Evolutionary conservation across 352 stramenopile genomes (phyloP).

Genomic region (Aphanomyces euteiches): DNA sequence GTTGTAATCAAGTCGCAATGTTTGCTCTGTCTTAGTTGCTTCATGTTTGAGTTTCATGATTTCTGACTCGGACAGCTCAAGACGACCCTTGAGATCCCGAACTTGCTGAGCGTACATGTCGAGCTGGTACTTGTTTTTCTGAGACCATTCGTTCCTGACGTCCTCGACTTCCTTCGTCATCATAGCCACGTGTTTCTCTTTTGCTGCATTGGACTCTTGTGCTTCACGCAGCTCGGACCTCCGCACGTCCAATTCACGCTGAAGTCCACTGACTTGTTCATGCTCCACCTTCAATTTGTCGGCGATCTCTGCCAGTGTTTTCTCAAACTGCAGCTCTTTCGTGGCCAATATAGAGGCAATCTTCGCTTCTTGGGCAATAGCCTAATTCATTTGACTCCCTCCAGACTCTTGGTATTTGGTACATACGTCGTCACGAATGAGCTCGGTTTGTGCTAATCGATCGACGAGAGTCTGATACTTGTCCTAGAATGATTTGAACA

Average conservation of each 20-base stretch:
- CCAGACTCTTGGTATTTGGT: neutral
- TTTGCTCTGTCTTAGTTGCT: constrained; percentile 12
- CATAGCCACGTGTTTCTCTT: constrained; percentile 54
- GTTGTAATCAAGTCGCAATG: constrained; percentile 5
- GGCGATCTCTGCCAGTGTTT: constrained; percentile 25
- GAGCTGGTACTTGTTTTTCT: constrained; percentile 25
- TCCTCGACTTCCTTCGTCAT: constrained; percentile 41
- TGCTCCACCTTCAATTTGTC: constrained; percentile 37
- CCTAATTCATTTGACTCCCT: neutral
- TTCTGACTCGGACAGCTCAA: constrained; percentile 30
- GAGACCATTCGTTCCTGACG: constrained; percentile 3
- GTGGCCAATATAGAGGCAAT: neutral
- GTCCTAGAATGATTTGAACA: constrained; percentile 1
- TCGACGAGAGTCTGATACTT: constrained; percentile 6
- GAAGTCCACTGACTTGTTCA: constrained; percentile 36
- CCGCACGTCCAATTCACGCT: constrained; percentile 61
- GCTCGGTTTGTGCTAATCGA: constrained; percentile 38
- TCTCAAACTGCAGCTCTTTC: constrained; percentile 19
- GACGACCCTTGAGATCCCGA: constrained; percentile 13
- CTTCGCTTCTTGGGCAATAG: neutral
- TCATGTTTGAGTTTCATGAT: constrained; percentile 48
- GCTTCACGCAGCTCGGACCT: constrained; percentile 52
- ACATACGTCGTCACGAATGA: constrained; percentile 35
- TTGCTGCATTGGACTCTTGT: constrained; percentile 62
- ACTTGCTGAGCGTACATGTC: constrained; percentile 27